Percentiles rank a stretch among this genome's conserved stretches.
phyloP scores from a whole-genome alignment of 116 monocot species.

The Phalaenopsis hybrid region DNA sequence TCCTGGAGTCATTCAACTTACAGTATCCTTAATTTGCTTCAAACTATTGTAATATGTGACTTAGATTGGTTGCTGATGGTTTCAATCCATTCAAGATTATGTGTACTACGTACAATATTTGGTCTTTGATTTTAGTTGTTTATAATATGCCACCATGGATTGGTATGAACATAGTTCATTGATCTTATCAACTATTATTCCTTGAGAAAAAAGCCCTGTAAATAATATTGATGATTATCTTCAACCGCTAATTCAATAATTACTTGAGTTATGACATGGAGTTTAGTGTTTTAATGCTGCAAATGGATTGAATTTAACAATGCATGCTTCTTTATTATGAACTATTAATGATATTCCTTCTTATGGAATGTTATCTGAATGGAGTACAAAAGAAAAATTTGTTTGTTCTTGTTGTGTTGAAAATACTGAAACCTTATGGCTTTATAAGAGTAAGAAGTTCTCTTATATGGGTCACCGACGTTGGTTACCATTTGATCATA shows the following conservation, averaged over 20 bases:
- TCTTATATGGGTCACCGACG: too few species aligned
- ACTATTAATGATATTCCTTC: constrained; percentile 23
- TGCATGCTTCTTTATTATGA: constrained; percentile 8
- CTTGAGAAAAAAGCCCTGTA: too few species aligned
- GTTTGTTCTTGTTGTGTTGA: constrained; percentile 3
- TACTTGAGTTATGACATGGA: constrained; percentile 8
- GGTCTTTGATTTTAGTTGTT: neutral
- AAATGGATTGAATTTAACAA: neutral
- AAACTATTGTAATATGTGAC: too few species aligned
- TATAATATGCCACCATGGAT: constrained; percentile 9
- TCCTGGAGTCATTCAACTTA: too few species aligned
- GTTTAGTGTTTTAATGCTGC: constrained; percentile 3
- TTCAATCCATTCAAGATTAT: too few species aligned
- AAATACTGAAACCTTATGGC: too few species aligned
- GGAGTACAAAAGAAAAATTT: constrained; percentile 10
- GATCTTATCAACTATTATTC: neutral
- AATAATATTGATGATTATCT: constrained; percentile 20
- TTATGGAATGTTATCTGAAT: constrained; percentile 17
- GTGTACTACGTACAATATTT: too few species aligned
- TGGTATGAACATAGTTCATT: neutral
- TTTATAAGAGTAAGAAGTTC: too few species aligned
- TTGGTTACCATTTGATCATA: too few species aligned
- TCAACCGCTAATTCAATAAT: constrained; percentile 13
- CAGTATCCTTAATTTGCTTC: too few species aligned
- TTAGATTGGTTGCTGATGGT: too few species aligned